These are phyloP conservation scores for Aspergillus indologenus DNA, from an alignment of 495 filamentous ascomycete genomes.

Conservation along the genomic window DNA sequence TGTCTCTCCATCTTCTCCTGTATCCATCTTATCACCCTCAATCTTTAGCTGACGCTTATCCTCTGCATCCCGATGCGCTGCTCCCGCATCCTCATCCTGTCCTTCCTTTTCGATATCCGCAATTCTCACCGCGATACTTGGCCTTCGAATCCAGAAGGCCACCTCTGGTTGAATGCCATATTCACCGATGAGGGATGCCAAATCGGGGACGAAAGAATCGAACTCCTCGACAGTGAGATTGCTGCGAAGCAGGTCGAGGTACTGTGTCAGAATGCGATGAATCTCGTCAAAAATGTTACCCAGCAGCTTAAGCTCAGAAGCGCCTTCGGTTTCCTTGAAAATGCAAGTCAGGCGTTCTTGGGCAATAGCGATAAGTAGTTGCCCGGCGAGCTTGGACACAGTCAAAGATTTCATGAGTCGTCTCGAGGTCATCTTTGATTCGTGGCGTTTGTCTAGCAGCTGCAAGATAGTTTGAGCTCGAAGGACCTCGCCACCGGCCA, in stretches of 20 bases:
- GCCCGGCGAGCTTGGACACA: constrained; percentile 66
- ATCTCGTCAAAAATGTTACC: constrained; percentile 87
- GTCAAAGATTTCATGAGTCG: constrained; percentile 76
- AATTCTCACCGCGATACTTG: constrained; percentile 59
- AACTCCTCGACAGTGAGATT: constrained; percentile 77
- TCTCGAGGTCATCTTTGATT: constrained; percentile 62
- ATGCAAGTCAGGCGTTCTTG: constrained; percentile 81
- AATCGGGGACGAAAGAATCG: constrained; percentile 72
- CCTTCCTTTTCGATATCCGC: constrained; percentile 39
- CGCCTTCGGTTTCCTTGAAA: constrained; percentile 61
- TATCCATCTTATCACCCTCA: constrained; percentile 35
- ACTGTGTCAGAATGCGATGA: constrained; percentile 78
- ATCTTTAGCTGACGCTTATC: constrained; percentile 21
- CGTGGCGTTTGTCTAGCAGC: constrained; percentile 74
- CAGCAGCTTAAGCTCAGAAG: constrained; percentile 74
- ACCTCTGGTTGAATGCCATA: constrained; percentile 78
- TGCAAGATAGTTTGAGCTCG: constrained; percentile 73
- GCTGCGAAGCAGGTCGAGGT: constrained; percentile 80
- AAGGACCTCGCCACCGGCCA: constrained; percentile 80
- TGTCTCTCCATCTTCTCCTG: constrained; percentile 27
- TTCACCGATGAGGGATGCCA: constrained; percentile 68
- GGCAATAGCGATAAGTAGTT: constrained; percentile 82
- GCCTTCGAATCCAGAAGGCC: constrained; percentile 83
- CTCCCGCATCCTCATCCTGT: constrained; percentile 22
- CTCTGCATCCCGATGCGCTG: constrained; percentile 21